phyloP scores from a whole-genome alignment of 257 asterid genomes.

The Paulownia fortunei region DNA sequence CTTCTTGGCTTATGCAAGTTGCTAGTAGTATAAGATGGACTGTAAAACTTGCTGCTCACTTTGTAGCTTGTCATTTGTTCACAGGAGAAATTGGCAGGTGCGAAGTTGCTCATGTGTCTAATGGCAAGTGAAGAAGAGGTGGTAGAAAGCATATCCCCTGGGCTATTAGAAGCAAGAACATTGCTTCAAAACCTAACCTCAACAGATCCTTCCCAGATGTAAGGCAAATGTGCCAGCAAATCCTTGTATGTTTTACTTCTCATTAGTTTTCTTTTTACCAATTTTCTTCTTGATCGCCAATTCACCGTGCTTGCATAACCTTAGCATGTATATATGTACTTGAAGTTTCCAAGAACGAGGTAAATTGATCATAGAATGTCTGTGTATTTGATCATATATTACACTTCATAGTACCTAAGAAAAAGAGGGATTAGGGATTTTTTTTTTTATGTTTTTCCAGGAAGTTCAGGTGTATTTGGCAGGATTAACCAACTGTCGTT shows the following conservation, averaged over 20 bases:
- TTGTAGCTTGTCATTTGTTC: neutral
- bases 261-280: slow-evolving; percentile 15
- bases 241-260: slow-evolving; percentile 65
- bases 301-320: too few species aligned
- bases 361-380: neutral
- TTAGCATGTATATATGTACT: neutral
- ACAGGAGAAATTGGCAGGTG: slow-evolving; percentile 80
- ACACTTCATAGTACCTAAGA: too few species aligned
- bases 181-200: slow-evolving; percentile 56
- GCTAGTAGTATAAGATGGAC: neutral
- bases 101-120: slow-evolving; percentile 68
- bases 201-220: slow-evolving; percentile 65
- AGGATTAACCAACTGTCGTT: too few species aligned
- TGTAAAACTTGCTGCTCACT: neutral
- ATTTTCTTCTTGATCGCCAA: too few species aligned
- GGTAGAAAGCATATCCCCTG: slow-evolving; percentile 54
- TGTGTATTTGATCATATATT: neutral
- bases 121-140: slow-evolving; percentile 86
- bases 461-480: too few species aligned
- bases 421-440: too few species aligned
- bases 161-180: slow-evolving; percentile 64
- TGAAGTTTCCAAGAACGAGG: neutral
- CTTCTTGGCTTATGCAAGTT: neutral
- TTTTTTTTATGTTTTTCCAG: too few species aligned
- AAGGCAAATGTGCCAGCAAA: slow-evolving; percentile 64